These are phyloP conservation scores for Neoscytalidium dimidiatum DNA, from an alignment of 2,329 filamentous ascomycete species.

Conservation along the genomic window DNA sequence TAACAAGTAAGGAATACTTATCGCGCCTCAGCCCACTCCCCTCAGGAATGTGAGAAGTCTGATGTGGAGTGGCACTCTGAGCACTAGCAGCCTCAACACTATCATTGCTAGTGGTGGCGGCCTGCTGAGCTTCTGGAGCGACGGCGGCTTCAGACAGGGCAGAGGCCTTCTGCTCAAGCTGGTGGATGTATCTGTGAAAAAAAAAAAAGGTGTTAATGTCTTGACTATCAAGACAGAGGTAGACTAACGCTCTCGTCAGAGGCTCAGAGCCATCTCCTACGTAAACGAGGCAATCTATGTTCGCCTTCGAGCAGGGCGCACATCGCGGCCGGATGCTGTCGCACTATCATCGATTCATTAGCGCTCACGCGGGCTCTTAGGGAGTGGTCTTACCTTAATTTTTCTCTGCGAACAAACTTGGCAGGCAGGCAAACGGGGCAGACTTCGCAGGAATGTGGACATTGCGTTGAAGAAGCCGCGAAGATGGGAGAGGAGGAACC, in stretches of 20 bases:
- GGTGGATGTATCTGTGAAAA: background rate
- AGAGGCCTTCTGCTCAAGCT: background rate
- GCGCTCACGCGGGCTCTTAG: background rate
- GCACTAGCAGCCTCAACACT: background rate
- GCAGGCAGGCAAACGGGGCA: background rate
- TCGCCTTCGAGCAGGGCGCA: background rate
- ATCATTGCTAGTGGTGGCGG: background rate
- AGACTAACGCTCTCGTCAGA: background rate
- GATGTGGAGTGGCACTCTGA: background rate
- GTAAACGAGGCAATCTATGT: background rate
- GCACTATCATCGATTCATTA: background rate
- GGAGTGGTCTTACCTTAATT: background rate
- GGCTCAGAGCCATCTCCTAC: background rate
- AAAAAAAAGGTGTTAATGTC: background rate
- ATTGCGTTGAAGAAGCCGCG: too few species aligned
- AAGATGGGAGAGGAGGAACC: too few species aligned
- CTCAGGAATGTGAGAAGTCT: background rate
- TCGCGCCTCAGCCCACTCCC: background rate
- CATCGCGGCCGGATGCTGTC: conserved; percentile 3
- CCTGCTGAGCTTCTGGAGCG: background rate
- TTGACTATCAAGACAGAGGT: background rate
- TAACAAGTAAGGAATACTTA: too few species aligned
- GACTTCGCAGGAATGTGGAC: too few species aligned
- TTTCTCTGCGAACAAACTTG: background rate
- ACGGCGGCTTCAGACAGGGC: background rate